Base-by-base conservation (phyloP, 2,329 filamentous ascomycete species). In the Penicillium sp. region DNA sequence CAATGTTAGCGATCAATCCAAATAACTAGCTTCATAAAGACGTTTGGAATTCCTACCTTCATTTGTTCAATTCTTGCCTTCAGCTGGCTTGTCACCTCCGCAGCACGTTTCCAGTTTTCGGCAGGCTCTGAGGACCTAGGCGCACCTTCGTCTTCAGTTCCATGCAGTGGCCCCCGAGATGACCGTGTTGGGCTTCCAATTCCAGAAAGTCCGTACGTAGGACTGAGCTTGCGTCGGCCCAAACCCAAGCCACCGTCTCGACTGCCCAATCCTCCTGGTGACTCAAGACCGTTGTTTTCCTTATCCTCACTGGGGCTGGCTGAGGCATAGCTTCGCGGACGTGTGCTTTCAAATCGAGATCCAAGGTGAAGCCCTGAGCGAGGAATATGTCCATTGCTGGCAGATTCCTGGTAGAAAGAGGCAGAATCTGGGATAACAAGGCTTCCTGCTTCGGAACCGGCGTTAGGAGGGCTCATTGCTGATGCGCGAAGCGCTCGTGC, bases 41-140 rank as follows among this genome's bases (percentile, higher is more conserved):
- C 7, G 16, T 52, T 38, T 26, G 8, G 2, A 33, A 11, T 11
- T 61, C 70, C 25, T 57, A 76, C 87, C 84, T 98, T 99, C 95
- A 99, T 99, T 83, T 95, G 91, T 82, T 98, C 95, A 77, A 99
- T 99, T 75, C 95, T 87, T 55, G 94, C 93, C 82, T 98, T 99
- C 72, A 99, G 78, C 76, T 97, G 95, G 78, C 93, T 97, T 57
- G 95, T 99, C 60, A 99, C 95, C 81, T 99, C 95, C 2, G 95
- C 95, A 19, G 95, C 95, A 68, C 95, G 85, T 81, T 93, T 96
- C 95, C 95, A 99, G 75, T 93, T 98, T 80, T 99, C 95, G 19
- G 89, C 87, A 0, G 87, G 87, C 51, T 88, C 85, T 16, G 72
- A 61, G 58, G 70, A 76, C 63, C 71, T 68, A 51, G 62, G 69